phyloP scores from a whole-genome alignment of 805 yeast genomes.

The Metschnikowia gruessii region DNA sequence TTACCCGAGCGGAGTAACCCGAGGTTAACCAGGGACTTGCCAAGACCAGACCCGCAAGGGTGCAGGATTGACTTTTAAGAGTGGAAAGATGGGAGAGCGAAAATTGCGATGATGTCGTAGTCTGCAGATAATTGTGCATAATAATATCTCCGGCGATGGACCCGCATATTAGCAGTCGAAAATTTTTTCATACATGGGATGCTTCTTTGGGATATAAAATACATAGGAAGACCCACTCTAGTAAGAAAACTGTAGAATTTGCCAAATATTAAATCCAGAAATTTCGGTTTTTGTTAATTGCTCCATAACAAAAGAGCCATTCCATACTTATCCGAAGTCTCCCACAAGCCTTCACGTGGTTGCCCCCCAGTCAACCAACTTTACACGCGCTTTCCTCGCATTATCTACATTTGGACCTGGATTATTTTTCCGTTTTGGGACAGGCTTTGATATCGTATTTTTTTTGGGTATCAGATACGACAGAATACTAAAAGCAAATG shows the following conservation, averaged over 20 bases:
- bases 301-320: neutral
- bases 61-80: neutral
- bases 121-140: conserved; percentile 1
- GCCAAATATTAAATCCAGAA: neutral
- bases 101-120: neutral
- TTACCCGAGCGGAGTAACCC: neutral
- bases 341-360: neutral
- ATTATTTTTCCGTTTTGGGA: conserved; percentile 1
- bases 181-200: conserved; percentile 4
- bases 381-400: conserved; percentile 6
- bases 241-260: neutral
- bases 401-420: conserved; percentile 3
- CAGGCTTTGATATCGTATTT: neutral
- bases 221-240: conserved; percentile 1
- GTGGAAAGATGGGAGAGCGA: neutral
- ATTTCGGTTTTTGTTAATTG: neutral
- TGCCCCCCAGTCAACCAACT: neutral
- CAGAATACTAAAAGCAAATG: neutral
- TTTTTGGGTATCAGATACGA: neutral
- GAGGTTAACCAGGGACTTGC: conserved; percentile 4
- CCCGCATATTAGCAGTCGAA: conserved; percentile 5
- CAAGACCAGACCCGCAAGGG: conserved; percentile 1
- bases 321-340: neutral
- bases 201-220: conserved; percentile 5
- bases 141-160: neutral